phyloP scores from a whole-genome alignment of 768 basidiomycete genomes.

The Serendipita sp. region DNA sequence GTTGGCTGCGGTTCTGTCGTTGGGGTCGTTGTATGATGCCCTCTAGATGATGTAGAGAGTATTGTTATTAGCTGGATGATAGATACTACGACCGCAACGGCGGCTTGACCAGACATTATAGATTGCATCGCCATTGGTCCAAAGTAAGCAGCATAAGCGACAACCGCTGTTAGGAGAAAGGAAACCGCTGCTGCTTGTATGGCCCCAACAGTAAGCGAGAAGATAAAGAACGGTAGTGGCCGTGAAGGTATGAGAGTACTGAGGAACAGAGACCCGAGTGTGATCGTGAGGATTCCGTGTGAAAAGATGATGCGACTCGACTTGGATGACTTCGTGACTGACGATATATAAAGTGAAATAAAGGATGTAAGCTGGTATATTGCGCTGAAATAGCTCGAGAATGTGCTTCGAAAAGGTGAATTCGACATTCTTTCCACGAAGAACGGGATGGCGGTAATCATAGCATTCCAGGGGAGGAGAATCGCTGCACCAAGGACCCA shows the following conservation, averaged over 20 bases:
- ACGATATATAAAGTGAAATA: conserved; percentile 27
- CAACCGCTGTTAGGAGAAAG: conserved; percentile 60
- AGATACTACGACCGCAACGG: conserved; percentile 68
- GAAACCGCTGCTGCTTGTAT: conserved; percentile 45
- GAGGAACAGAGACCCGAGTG: conserved; percentile 39
- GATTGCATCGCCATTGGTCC: conserved; percentile 57
- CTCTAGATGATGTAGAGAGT: conserved; percentile 27
- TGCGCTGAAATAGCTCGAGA: conserved; percentile 49
- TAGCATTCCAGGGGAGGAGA: conserved; percentile 76
- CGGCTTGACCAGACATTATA: conserved; percentile 72
- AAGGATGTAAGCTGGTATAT: conserved; percentile 34
- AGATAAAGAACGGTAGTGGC: conserved; percentile 42
- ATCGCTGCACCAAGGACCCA: conserved; percentile 65
- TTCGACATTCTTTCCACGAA: conserved; percentile 53
- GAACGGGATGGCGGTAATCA: conserved; percentile 75
- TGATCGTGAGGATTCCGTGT: conserved; percentile 30
- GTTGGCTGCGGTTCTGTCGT: conserved; percentile 11
- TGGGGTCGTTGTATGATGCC: conserved; percentile 8
- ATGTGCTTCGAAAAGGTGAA: conserved; percentile 39
- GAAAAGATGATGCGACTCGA: background rate
- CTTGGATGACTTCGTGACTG: background rate
- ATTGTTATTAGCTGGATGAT: conserved; percentile 56
- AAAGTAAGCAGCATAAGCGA: conserved; percentile 68
- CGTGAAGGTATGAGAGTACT: conserved; percentile 41
- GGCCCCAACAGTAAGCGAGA: conserved; percentile 45